These are phyloP conservation scores for Mucor irregularis DNA, from an alignment of 371 early-diverging fungal genomes.

Conservation along the genomic window DNA sequence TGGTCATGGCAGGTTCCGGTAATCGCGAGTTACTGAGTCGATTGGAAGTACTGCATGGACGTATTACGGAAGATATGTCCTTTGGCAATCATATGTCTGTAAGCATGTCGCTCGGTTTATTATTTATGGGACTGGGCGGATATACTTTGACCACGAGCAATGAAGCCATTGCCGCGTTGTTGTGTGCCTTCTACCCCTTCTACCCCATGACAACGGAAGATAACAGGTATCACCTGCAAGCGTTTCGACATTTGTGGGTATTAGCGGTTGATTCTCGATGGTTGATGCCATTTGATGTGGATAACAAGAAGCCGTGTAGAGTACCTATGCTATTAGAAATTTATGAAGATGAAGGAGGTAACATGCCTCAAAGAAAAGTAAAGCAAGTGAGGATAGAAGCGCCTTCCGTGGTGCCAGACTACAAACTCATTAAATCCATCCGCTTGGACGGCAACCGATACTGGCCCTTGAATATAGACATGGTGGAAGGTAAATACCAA, in stretches of 20 bases:
- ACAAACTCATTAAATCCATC: constrained; percentile 54
- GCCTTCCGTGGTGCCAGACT: constrained; percentile 68
- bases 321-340: constrained; percentile 53
- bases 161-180: constrained; percentile 68
- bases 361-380: background rate
- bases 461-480: constrained; percentile 57
- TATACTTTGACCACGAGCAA: constrained; percentile 73
- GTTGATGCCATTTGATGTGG: constrained; percentile 72
- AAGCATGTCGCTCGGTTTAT: constrained; percentile 82
- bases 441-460: constrained; percentile 58
- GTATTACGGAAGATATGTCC: constrained; percentile 43
- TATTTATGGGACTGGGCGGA: constrained; percentile 81
- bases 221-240: constrained; percentile 79
- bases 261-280: constrained; percentile 79
- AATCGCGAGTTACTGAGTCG: constrained; percentile 58
- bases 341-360: constrained; percentile 23
- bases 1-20: constrained; percentile 87
- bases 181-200: constrained; percentile 80
- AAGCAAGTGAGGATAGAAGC: constrained; percentile 46
- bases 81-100: constrained; percentile 88
- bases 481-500: constrained; percentile 30
- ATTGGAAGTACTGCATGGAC: constrained; percentile 56
- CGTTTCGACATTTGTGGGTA: constrained; percentile 88
- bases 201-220: constrained; percentile 68
- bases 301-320: constrained; percentile 53